Evolutionary conservation across 169 alveolate genomes (phyloP), one percentile per base, ranked within the genome.

Genomic region (Theileria sp.): DNA sequence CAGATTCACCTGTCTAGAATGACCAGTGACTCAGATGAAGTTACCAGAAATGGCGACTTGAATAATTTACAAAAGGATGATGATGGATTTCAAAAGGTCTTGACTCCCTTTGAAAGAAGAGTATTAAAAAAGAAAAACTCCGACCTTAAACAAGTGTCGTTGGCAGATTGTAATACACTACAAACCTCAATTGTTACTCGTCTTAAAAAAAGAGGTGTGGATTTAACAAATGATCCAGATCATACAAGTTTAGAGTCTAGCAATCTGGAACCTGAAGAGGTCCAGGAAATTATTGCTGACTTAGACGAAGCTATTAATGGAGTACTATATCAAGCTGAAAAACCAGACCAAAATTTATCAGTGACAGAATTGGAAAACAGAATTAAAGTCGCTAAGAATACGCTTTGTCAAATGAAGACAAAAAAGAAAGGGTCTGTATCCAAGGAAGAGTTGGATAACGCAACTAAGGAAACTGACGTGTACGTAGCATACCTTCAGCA

Each of bases 51-150:
- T n/a, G 67, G 67, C 10, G 32, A 58, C 67, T 17, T 58, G 36
- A 58, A 19, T 21, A 58, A 58, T 9, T n/a, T 8, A 58, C 26
- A 25, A 5, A 25, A 21, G 32, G 67, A 75, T 30, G 88, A 82
- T 0, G 88, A 82, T 12, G 88, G 88, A 1, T 82, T 82, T 69
- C 79, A 82, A 34, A 78, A 66, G 19, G 88, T 76, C 9, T n/a
- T 82, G 54, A 34, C 86, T 7, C 34, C 86, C 12, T 69, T 84
- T 13, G 88, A 82, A 67, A 75, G 86, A 13, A 56, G 79, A 73
- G 60, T 51, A 38, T n/a, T 82, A 68, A 66, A 78, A n/a, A 82
- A 82, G 80, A 62, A 76, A 70, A 73, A 49, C 9, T 0, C 25
- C 56, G 79, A 44, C 34, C 44, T 54, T 6, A 71, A 71, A 61